phyloP scores from a whole-genome alignment of 441 rosid genomes.

The Pelargonium australe region DNA sequence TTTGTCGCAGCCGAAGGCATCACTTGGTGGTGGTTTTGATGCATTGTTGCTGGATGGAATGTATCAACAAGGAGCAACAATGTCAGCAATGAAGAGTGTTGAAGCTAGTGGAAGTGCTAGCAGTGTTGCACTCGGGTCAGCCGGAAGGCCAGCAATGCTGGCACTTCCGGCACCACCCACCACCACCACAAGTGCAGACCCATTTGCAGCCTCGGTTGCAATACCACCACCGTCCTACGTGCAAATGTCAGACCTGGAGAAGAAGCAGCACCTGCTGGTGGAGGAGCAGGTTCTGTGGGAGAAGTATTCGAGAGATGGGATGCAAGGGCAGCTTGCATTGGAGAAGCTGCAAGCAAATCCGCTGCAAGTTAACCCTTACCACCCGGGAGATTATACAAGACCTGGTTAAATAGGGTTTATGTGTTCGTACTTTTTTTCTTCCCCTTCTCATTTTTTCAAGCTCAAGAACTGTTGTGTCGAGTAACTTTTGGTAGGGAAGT shows the following conservation, averaged over 20 bases:
- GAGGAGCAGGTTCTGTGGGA: conserved; percentile 66
- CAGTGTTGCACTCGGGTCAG: conserved; percentile 42
- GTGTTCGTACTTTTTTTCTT: not conserved
- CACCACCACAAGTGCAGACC: conserved; percentile 24
- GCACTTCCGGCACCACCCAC: conserved; percentile 48
- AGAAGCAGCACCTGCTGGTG: conserved; percentile 43
- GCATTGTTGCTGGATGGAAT: conserved; percentile 50
- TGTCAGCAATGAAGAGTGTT: conserved; percentile 21
- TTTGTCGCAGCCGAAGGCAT: conserved; percentile 30
- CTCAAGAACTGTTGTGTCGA: not conserved
- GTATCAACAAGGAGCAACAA: conserved; percentile 45
- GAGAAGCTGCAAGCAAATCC: conserved; percentile 23
- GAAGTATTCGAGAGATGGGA: conserved; percentile 40
- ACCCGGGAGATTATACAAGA: not conserved
- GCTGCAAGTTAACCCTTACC: not conserved
- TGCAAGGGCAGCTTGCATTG: conserved; percentile 41
- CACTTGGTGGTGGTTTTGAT: conserved; percentile 52
- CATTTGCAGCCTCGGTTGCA: conserved; percentile 45
- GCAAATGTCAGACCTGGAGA: conserved; percentile 61
- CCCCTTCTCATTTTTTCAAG: not conserved
- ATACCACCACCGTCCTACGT: conserved; percentile 46
- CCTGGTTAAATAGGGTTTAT: not conserved
- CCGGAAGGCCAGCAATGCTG: conserved; percentile 44
- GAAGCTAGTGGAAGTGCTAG: conserved; percentile 46
- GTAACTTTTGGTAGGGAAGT: not conserved